Conservation (phyloP, 2,329 filamentous ascomycete genomes). For the Xylariaceae sp. region DNA sequence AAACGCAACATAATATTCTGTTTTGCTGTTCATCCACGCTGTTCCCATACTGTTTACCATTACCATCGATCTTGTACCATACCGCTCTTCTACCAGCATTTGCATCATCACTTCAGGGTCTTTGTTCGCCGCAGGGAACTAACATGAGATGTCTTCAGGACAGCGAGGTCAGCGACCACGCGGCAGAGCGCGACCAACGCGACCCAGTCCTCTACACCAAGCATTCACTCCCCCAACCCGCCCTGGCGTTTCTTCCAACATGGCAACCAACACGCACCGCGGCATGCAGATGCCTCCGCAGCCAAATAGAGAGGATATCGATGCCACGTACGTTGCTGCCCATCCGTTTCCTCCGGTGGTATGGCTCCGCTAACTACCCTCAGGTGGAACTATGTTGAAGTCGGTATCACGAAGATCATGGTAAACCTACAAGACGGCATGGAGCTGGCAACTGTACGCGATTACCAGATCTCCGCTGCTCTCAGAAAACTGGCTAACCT, state of each 20-base stretch:
- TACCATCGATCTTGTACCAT: too few species aligned
- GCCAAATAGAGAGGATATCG: slow-evolving; percentile 57
- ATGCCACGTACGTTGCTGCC: slow-evolving; percentile 38
- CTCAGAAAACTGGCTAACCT: slow-evolving; percentile 12
- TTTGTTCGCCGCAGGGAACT: too few species aligned
- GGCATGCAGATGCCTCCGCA: slow-evolving; percentile 48
- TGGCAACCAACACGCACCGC: slow-evolving; percentile 31
- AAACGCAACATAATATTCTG: too few species aligned
- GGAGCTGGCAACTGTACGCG: slow-evolving; percentile 76
- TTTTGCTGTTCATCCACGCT: too few species aligned
- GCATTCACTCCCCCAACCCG: slow-evolving; percentile 8
- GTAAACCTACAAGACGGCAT: slow-evolving; percentile 84
- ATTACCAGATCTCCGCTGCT: slow-evolving; percentile 8
- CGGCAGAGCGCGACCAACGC: too few species aligned
- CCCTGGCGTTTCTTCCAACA: slow-evolving; percentile 15
- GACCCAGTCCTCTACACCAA: neutral
- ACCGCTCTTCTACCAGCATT: too few species aligned
- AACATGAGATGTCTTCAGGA: too few species aligned
- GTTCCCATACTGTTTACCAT: too few species aligned
- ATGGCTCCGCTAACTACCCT: slow-evolving; percentile 18
- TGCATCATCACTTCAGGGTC: too few species aligned
- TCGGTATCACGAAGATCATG: slow-evolving; percentile 90
- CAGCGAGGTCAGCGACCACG: too few species aligned
- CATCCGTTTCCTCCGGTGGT: neutral
- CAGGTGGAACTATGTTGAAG: slow-evolving; percentile 86